Evolutionary conservation across 139 green algal genomes (phyloP), one percentile per base, ranked within the genome.

Genomic region (Tetradesmus obliquus): DNA sequence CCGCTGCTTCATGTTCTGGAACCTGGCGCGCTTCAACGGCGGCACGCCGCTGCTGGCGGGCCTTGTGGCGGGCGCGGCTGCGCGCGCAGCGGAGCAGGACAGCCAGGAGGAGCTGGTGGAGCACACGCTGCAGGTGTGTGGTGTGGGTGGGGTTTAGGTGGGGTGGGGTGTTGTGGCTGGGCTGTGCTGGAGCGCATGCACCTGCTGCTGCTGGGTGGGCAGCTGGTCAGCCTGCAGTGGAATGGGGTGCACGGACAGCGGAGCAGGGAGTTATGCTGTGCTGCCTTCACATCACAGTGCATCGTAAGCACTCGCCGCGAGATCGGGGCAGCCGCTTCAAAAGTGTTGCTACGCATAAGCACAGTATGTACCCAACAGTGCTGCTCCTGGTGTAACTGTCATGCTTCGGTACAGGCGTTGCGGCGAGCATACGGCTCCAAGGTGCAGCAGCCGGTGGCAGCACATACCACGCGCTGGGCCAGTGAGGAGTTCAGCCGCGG

Each of bases 1-100:
- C 19, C 83, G 89, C 71, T 96, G 93, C 94, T 98, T 97, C 94
- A 97, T 97, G 94, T 98, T 97, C 88, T 99, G 97, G 97, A 98
- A 98, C 93, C 88, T 98, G 20, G 81, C 89, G 6, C 62, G 81
- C 62, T 92, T 89, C 66, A 92, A 82, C 22, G 53, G 22, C 5
- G 89, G 82, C 51, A 66, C 88, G 22, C 90, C 84, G 24, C 84
- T 92, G 90, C 90, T 92, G 54, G 60, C 72, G 15, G 20, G 45
- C 13, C 84, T 92, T 71, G 84, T 92, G 15, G 81, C 89, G n/a
- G 89, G 89, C 3, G 20, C 13, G 5, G 24, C 89, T n/a, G 89
- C 89, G 8, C 45, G 66, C 19, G 89, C 81, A 55, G 82, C 89
- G 20, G 92, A 94, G 82, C 24, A 55, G 5, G 55, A 87, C 74